Conservation (phyloP, 306 rosid species). For the Leucaena leucocephala region DNA sequence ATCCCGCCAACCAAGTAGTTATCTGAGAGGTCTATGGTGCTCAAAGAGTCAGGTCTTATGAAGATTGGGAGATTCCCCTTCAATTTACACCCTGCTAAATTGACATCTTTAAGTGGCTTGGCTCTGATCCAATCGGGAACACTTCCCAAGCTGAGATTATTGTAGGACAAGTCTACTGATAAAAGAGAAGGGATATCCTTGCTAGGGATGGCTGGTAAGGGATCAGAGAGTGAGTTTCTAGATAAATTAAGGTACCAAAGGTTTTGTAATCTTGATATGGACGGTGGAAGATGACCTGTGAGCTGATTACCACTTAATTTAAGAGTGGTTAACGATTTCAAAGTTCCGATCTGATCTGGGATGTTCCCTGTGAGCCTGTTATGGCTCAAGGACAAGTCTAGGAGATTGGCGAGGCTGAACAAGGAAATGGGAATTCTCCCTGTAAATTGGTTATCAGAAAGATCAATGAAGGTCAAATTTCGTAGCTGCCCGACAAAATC, state of each 20-base stretch:
- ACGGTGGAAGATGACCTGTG: slow-evolving; percentile 66
- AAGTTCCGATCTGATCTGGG: slow-evolving; percentile 67
- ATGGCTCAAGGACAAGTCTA: slow-evolving; percentile 71
- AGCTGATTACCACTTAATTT: slow-evolving; percentile 70
- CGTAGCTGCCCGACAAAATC: slow-evolving; percentile 59
- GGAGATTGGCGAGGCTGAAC: slow-evolving; percentile 63
- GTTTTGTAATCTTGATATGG: slow-evolving; percentile 72
- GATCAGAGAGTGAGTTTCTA: slow-evolving; percentile 67
- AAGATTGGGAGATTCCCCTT: slow-evolving; percentile 77
- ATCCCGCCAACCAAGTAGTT: slow-evolving; percentile 63
- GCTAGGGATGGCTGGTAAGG: slow-evolving; percentile 61
- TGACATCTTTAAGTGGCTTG: slow-evolving; percentile 70
- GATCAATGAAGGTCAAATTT: slow-evolving; percentile 68
- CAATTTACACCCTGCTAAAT: slow-evolving; percentile 81
- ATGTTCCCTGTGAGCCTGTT: slow-evolving; percentile 80
- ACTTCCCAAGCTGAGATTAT: slow-evolving; percentile 70
- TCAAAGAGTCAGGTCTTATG: slow-evolving; percentile 59
- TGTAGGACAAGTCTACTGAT: slow-evolving; percentile 87
- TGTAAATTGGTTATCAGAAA: slow-evolving; percentile 68
- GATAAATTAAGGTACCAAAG: slow-evolving; percentile 91
- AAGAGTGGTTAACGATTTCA: slow-evolving; percentile 72
- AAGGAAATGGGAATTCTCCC: slow-evolving; percentile 76
- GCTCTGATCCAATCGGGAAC: slow-evolving; percentile 87
- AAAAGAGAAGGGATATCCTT: slow-evolving; percentile 77
- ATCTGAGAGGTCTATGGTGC: slow-evolving; percentile 83